A percentile compares a stretch with the other conserved stretches of the same genome.
Evolutionary conservation across 2,329 filamentous ascomycete species (phyloP).

Genomic region (Ophiosphaerella korrae): DNA sequence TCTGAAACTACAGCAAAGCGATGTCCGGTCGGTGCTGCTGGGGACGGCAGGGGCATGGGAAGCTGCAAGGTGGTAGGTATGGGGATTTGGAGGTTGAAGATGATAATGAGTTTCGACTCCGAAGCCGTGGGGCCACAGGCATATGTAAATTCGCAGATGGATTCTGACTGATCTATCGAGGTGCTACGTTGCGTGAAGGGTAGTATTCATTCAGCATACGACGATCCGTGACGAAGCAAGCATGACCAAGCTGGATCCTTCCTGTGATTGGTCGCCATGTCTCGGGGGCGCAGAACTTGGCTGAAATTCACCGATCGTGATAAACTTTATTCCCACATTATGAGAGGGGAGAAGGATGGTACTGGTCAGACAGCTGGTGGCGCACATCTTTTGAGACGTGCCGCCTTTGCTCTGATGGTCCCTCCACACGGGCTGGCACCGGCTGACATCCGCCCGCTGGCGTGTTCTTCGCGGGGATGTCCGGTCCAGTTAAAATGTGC

Average conservation of each 20-base stretch:
- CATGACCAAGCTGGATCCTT: too few species aligned
- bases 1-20: conserved; percentile 1
- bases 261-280: not conserved
- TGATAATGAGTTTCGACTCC: not conserved
- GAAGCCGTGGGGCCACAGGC: not conserved
- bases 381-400: not conserved
- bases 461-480: not conserved
- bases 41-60: not conserved
- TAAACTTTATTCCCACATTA: not conserved
- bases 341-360: not conserved
- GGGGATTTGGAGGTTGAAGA: not conserved
- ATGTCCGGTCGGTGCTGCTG: conserved; percentile 1
- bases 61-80: not conserved
- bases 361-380: not conserved
- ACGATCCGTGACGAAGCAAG: too few species aligned
- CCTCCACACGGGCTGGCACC: too few species aligned
- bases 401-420: not conserved
- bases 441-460: too few species aligned
- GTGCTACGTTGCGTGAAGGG: not conserved
- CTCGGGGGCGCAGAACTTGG: not conserved
- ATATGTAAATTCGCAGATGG: not conserved
- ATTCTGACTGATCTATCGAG: not conserved
- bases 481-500: conserved; percentile 1
- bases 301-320: not conserved
- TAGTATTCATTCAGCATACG: too few species aligned